Evolutionary conservation across 2,329 filamentous ascomycete genomes (phyloP).

Genomic region (Diaporthe sp.): DNA sequence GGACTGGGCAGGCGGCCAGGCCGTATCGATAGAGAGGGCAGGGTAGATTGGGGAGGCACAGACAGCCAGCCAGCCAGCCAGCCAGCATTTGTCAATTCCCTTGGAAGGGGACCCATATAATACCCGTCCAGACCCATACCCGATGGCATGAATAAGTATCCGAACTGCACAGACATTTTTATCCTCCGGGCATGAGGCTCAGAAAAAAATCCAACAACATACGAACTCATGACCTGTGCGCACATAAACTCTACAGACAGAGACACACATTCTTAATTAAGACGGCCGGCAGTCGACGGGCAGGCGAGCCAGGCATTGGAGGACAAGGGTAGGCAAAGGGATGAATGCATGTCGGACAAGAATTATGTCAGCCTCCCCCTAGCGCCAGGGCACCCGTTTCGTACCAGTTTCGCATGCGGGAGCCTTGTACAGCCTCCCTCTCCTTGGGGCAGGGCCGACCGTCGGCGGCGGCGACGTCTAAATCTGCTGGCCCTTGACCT

Average conservation of each 20-base stretch:
- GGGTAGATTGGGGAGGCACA: background rate
- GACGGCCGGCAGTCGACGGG: background rate
- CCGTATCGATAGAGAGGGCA: background rate
- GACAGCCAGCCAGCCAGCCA: slow-evolving; percentile 4
- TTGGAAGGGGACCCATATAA: background rate
- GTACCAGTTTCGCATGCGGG: slow-evolving; percentile 28
- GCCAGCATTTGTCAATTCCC: background rate
- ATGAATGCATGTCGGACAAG: background rate
- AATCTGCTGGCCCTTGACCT: slow-evolving; percentile 3
- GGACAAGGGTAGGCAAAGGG: background rate
- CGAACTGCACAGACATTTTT: slow-evolving; percentile 8
- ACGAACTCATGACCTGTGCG: slow-evolving; percentile 11
- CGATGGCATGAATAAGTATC: slow-evolving; percentile 15
- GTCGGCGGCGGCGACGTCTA: slow-evolving; percentile 26
- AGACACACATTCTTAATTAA: background rate
- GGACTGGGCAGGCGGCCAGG: background rate
- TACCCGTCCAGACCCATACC: background rate
- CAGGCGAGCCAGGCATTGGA: background rate
- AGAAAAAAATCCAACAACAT: slow-evolving; percentile 1
- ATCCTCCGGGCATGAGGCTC: slow-evolving; percentile 1
- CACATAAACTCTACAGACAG: background rate
- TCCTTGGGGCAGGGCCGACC: background rate
- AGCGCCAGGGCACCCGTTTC: slow-evolving; percentile 31
- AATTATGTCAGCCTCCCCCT: slow-evolving; percentile 6
- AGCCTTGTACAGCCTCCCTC: slow-evolving; percentile 8